These are phyloP conservation scores for Thielaviopsis cerberus DNA, from an alignment of 2,329 filamentous ascomycete species.

Conservation along the genomic window DNA sequence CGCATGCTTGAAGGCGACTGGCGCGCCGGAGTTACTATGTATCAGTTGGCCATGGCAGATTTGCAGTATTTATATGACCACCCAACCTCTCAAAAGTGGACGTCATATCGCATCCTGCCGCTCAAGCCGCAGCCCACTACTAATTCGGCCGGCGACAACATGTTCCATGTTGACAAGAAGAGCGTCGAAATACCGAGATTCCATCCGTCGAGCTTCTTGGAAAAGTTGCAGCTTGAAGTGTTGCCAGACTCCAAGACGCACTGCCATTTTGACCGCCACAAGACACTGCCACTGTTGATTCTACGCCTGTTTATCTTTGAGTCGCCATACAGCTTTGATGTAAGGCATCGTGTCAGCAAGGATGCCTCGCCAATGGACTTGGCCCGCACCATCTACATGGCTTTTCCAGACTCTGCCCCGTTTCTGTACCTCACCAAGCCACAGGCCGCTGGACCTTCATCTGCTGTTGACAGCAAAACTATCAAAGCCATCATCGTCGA, in stretches of 20 bases:
- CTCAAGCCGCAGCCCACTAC: slow-evolving; percentile 22
- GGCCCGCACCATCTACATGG: slow-evolving; percentile 57
- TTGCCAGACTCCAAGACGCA: slow-evolving; percentile 68
- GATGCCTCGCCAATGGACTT: slow-evolving; percentile 17
- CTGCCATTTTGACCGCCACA: slow-evolving; percentile 59
- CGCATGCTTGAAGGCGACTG: slow-evolving; percentile 51
- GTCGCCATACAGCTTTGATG: slow-evolving; percentile 42
- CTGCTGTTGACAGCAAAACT: slow-evolving; percentile 37
- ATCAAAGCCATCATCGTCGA: slow-evolving; percentile 55
- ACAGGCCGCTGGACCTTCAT: slow-evolving; percentile 24
- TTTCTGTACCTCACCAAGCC: slow-evolving; percentile 49
- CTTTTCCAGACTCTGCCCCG: slow-evolving; percentile 65
- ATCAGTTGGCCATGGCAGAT: slow-evolving; percentile 52
- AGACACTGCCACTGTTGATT: slow-evolving; percentile 48
- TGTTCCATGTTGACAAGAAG: slow-evolving; percentile 22
- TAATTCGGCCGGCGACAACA: slow-evolving; percentile 16
- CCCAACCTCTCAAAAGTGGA: slow-evolving; percentile 45
- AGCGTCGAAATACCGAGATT: slow-evolving; percentile 46
- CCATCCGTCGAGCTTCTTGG: slow-evolving; percentile 63
- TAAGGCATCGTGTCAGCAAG: slow-evolving; percentile 5
- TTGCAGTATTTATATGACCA: slow-evolving; percentile 48
- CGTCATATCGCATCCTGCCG: slow-evolving; percentile 38
- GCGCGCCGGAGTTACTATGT: slow-evolving; percentile 44
- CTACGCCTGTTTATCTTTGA: slow-evolving; percentile 66
- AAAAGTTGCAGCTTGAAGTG: slow-evolving; percentile 54